A percentile compares a stretch with the other conserved stretches of the same genome.
Conservation (phyloP, 2,329 filamentous ascomycete species). For the Botrytis fabae region DNA sequence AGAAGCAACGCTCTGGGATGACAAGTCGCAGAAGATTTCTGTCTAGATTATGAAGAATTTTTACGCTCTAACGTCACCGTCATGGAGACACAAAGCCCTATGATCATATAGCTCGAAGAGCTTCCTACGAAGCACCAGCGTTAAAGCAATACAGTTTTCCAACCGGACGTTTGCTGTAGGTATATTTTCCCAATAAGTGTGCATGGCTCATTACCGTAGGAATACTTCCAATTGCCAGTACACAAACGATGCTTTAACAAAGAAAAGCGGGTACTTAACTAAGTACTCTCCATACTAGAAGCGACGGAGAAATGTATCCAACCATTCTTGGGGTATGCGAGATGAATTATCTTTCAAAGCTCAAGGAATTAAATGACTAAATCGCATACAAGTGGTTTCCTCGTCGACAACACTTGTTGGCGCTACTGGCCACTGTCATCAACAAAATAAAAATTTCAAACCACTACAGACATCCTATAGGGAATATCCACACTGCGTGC, state of each 20-base stretch:
- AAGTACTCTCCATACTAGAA: neutral
- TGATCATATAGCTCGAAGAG: neutral
- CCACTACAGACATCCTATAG: neutral
- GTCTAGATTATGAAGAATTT: neutral
- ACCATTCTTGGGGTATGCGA: neutral
- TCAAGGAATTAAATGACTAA: neutral
- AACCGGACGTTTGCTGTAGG: neutral
- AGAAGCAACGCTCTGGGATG: neutral
- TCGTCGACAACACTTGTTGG: neutral
- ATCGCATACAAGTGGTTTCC: neutral
- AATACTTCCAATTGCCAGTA: too few species aligned
- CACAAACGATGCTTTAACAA: neutral
- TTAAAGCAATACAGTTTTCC: neutral
- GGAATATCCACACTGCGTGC: rapidly evolving
- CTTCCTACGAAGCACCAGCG: neutral
- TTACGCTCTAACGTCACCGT: neutral
- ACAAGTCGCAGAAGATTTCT: neutral
- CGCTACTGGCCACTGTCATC: neutral
- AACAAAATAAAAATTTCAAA: neutral
- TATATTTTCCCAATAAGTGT: neutral
- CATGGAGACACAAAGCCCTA: neutral
- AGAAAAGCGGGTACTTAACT: neutral
- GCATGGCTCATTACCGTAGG: neutral
- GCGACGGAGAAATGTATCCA: neutral
- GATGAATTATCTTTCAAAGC: neutral